Evolutionary conservation across 2,329 filamentous ascomycete genomes (phyloP), one percentile per base, ranked within the genome.

Genomic region (Arthrocladium fulminans): DNA sequence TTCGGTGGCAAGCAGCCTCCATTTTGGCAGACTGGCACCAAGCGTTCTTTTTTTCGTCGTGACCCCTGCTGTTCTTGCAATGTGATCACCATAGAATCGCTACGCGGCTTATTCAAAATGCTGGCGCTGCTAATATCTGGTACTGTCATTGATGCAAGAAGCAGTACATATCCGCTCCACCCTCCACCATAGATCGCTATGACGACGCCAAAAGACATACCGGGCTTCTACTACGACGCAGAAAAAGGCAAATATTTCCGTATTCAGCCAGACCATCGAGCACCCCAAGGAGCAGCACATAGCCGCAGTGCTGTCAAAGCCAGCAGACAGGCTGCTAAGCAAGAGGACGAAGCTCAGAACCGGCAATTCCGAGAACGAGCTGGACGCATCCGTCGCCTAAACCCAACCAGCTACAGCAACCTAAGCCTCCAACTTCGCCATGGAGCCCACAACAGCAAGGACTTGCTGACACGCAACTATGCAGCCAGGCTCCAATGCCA

Each of bases 191-290:
- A 40, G n/a, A 7, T n/a, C 15, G 24, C 6, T 24, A 40, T 44
- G 25, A 8, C 25, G 10, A 3, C 23, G 7, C 41, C 8, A 27
- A 5, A 9, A 38, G 30, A 46, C 12, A 41, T 48, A 2, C 45
- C 45, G 3, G 45, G 45, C 2, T 42, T 19, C 19, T 48, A 48
- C 38, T 48, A 22, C 38, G 45, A 48, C 22, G 40, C 23, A 15
- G 72, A 73, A 37, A 84, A 79, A 62, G 74, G 73, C 30, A 82
- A 78, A 54, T 86, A 85, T 59, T 86, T 85, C 64, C 81, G 79
- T 57, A 75, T 86, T 43, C 77, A 83, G 60, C 57, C 66, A 20
- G 69, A 66, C 46, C 67, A 72, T 52, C 71, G 71, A 13, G 77
- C 77, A 0, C 52, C 45, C 6, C n/a, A 22, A 12, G 45, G 45